Evolutionary conservation across 139 green algal genomes (phyloP).

Genomic region (Volvox reticuliferus): DNA sequence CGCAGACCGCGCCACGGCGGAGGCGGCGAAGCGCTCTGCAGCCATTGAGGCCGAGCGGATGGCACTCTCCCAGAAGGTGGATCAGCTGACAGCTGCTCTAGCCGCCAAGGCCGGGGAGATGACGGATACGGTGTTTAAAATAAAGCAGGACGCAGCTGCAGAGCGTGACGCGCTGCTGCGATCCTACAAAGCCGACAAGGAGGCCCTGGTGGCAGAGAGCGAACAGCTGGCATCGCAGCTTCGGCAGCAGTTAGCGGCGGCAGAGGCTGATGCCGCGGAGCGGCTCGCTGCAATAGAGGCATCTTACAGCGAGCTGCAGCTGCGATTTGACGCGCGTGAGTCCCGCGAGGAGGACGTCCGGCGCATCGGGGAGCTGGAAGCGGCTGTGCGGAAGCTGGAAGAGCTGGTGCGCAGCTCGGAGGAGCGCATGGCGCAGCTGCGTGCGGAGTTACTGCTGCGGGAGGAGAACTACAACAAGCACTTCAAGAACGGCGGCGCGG

Average conservation of each 20-base stretch:
- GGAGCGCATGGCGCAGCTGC: constrained; percentile 71
- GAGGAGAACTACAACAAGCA: constrained; percentile 88
- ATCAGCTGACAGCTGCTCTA: constrained; percentile 55
- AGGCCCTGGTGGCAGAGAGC: constrained; percentile 25
- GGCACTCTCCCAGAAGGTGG: neutral
- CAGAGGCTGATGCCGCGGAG: constrained; percentile 29
- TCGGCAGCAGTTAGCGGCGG: constrained; percentile 40
- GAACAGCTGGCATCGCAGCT: constrained; percentile 43
- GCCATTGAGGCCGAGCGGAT: constrained; percentile 25
- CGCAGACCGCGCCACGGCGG: neutral
- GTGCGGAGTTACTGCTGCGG: constrained; percentile 75
- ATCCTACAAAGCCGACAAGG: constrained; percentile 43
- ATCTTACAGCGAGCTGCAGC: constrained; percentile 36
- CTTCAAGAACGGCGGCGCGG: constrained; percentile 78
- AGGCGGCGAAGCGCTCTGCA: neutral
- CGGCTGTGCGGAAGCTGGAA: constrained; percentile 41
- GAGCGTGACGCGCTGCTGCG: constrained; percentile 5
- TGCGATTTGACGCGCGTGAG: constrained; percentile 59
- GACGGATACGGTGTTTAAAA: constrained; percentile 46
- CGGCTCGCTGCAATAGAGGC: constrained; percentile 43
- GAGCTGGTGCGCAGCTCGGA: constrained; percentile 64
- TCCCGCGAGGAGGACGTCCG: constrained; percentile 67
- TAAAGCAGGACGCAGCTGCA: constrained; percentile 46
- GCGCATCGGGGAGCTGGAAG: constrained; percentile 46
- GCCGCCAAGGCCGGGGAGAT: constrained; percentile 61